Evolutionary conservation across 1,284 basidiomycete genomes (phyloP).

Genomic region (Inonotus hispidus): DNA sequence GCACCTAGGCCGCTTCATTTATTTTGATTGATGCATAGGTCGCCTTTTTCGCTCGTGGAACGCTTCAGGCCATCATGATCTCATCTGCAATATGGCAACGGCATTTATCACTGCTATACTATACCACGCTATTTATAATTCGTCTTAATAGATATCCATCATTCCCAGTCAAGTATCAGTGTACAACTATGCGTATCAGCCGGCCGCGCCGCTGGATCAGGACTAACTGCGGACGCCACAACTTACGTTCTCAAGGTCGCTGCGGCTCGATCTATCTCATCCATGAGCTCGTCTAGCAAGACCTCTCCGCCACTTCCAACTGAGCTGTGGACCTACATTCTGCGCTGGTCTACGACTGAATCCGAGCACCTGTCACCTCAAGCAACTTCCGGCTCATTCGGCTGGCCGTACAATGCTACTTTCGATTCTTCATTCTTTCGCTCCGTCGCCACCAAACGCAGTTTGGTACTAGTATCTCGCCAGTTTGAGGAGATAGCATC

Average conservation of each 20-base stretch:
- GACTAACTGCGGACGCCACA: not conserved
- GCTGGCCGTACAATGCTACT: constrained; percentile 2
- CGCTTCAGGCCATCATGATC: not conserved
- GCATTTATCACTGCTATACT: not conserved
- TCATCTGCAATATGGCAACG: not conserved
- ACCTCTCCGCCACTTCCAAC: not conserved
- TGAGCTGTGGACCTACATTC: constrained; percentile 4
- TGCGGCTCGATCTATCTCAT: not conserved
- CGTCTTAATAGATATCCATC: not conserved
- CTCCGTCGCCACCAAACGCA: constrained; percentile 5
- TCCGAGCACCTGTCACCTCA: not conserved
- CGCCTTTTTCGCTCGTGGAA: not conserved
- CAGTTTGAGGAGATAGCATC: not conserved
- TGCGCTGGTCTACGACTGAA: constrained; percentile 1
- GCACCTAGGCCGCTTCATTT: not conserved
- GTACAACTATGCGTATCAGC: not conserved
- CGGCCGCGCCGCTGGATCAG: not conserved
- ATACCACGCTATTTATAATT: not conserved
- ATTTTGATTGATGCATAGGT: not conserved
- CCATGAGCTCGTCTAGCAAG: not conserved
- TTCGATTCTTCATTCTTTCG: constrained; percentile 1
- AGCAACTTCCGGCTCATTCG: not conserved
- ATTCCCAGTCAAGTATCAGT: not conserved
- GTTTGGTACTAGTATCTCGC: constrained; percentile 1
- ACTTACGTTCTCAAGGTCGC: not conserved